A percentile compares a stretch with the other conserved stretches of the same genome.
Evolutionary conservation across 257 asterid genomes (phyloP).

Genomic region (Fraxinus cuspidata): DNA sequence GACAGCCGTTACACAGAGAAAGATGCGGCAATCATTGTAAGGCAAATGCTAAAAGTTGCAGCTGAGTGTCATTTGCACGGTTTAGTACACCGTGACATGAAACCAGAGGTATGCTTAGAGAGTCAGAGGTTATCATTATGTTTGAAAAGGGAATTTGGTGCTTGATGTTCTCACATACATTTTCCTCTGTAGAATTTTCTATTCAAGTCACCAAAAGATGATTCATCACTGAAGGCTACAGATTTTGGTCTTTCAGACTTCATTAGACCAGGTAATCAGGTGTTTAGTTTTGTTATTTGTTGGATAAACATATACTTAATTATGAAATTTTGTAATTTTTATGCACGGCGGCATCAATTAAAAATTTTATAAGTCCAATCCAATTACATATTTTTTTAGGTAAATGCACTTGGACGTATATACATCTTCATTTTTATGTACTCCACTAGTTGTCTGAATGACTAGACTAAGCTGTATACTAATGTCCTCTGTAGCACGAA

Average conservation of each 20-base stretch:
- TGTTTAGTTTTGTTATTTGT: constrained; percentile 11
- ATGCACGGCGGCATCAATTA: constrained; percentile 1
- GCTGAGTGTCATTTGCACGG: constrained; percentile 99
- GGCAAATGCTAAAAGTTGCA: constrained; percentile 99
- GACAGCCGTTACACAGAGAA: constrained; percentile 97
- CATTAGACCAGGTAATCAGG: constrained; percentile 81
- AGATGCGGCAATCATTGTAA: constrained; percentile 94
- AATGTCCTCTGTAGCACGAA: too few species aligned
- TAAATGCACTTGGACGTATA: neutral
- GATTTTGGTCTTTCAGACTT: constrained; percentile 99
- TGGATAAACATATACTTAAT: neutral
- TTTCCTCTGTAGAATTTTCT: constrained; percentile 72
- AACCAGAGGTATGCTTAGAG: constrained; percentile 77
- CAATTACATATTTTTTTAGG: neutral
- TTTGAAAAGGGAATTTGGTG: constrained; percentile 19
- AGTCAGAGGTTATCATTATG: neutral
- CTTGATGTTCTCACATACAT: constrained; percentile 26
- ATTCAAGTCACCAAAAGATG: constrained; percentile 83
- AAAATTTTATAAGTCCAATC: constrained; percentile 14
- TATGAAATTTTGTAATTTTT: neutral
- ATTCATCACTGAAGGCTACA: constrained; percentile 89
- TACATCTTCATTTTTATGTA: neutral
- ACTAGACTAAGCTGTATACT: neutral
- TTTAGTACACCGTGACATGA: constrained; percentile 99
- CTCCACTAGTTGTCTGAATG: neutral